Conservation (phyloP, 164 flowering plant species). For the Litsea cubeba region DNA sequence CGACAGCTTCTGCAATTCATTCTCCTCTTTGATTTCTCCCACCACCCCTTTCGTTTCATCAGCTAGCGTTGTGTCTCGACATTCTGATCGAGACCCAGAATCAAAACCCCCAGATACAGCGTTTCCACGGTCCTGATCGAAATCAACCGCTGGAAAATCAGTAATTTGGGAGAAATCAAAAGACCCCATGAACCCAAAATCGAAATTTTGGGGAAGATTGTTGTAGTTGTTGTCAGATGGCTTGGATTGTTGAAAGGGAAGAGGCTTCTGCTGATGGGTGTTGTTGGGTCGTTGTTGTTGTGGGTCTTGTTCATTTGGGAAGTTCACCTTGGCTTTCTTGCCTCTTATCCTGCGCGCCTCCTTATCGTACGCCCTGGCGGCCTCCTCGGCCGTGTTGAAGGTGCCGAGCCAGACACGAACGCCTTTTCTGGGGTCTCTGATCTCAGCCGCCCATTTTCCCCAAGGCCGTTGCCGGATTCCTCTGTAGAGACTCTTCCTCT, state of each 20-base stretch:
- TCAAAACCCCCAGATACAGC: neutral
- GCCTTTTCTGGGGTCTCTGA: constrained; percentile 15
- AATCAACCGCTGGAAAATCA: neutral
- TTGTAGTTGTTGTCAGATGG: neutral
- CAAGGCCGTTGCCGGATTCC: constrained; percentile 18
- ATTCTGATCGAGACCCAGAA: constrained; percentile 19
- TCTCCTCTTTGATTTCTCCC: constrained; percentile 17
- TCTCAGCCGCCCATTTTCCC: constrained; percentile 19
- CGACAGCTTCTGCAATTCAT: constrained; percentile 50
- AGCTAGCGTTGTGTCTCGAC: neutral
- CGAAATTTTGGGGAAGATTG: neutral
- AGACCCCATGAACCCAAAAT: constrained; percentile 16
- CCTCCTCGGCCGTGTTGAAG: constrained; percentile 17
- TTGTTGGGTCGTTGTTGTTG: neutral
- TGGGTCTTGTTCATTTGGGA: constrained; percentile 13
- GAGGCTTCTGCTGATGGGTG: neutral
- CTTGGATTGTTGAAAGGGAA: neutral
- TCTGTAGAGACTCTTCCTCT: constrained; percentile 13
- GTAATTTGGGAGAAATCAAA: constrained; percentile 15
- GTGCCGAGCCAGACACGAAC: constrained; percentile 16
- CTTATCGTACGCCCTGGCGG: constrained; percentile 15
- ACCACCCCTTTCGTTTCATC: neutral
- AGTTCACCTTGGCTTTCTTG: constrained; percentile 13
- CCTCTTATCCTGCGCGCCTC: constrained; percentile 14
- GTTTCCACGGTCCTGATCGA: neutral